Evolutionary conservation across 768 basidiomycete species (phyloP).

Genomic region (Cystobasidium tubakii): DNA sequence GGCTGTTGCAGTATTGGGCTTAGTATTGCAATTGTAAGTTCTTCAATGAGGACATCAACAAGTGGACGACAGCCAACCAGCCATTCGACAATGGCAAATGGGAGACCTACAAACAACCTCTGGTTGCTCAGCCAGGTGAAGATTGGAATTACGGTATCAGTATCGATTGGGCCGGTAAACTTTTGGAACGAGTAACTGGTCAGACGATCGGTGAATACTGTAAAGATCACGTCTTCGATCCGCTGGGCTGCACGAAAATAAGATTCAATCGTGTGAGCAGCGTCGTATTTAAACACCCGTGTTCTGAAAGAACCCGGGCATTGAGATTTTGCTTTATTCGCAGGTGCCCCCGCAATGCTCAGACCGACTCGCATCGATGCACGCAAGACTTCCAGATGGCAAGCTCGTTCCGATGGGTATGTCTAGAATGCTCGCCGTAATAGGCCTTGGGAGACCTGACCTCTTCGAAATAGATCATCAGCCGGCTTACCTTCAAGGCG

Average conservation of each 20-base stretch:
- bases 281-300: not conserved
- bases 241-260: slow-evolving; percentile 37
- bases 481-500: not conserved
- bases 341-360: not conserved
- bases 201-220: slow-evolving; percentile 34
- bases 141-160: slow-evolving; percentile 35
- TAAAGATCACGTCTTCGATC: slow-evolving; percentile 36
- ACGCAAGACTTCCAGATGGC: not conserved
- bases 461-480: not conserved
- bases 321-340: not conserved
- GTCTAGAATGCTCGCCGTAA: not conserved
- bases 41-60: slow-evolving; percentile 25
- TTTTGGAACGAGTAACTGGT: slow-evolving; percentile 24
- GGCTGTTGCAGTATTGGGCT: not conserved
- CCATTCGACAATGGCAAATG: slow-evolving; percentile 1
- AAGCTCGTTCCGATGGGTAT: not conserved
- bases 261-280: not conserved
- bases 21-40: not conserved
- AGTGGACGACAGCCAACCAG: not conserved
- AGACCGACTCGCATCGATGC: slow-evolving; percentile 15
- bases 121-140: slow-evolving; percentile 31
- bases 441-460: not conserved
- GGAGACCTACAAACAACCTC: slow-evolving; percentile 11
- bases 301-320: not conserved
- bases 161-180: slow-evolving; percentile 28